These are phyloP conservation scores for Pancytospora epiphaga DNA, from an alignment of 371 early-diverging fungal genomes.

Conservation along the genomic window DNA sequence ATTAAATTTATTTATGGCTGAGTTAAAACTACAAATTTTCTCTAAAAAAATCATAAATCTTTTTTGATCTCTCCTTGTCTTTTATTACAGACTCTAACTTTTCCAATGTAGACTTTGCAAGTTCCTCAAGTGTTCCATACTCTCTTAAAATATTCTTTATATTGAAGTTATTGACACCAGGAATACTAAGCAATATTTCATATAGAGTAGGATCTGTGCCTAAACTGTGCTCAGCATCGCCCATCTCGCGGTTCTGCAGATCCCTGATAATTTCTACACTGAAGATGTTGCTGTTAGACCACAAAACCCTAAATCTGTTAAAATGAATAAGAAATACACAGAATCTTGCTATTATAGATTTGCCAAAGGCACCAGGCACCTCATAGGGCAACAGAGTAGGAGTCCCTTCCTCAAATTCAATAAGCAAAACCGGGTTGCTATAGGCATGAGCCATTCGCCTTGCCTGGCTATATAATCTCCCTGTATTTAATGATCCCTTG, in stretches of 20 bases:
- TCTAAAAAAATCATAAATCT: too few relatives aligned
- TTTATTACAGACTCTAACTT: conserved; percentile 22
- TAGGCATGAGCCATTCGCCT: conserved; percentile 77
- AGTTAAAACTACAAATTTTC: conserved; percentile 37
- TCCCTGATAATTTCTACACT: conserved; percentile 37
- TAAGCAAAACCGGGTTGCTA: conserved; percentile 68
- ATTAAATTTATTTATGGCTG: background rate
- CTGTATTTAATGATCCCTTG: conserved; percentile 69
- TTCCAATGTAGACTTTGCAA: conserved; percentile 4
- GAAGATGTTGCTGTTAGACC: conserved; percentile 64
- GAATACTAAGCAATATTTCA: conserved; percentile 40
- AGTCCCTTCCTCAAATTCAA: conserved; percentile 78
- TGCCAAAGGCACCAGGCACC: conserved; percentile 11
- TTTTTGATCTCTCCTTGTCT: conserved; percentile 5
- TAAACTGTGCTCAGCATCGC: background rate
- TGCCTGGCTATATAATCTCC: conserved; percentile 77
- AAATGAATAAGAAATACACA: conserved; percentile 71
- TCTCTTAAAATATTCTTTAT: conserved; percentile 15
- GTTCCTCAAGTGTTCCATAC: conserved; percentile 45
- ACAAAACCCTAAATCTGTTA: conserved; percentile 71
- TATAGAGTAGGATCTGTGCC: conserved; percentile 31
- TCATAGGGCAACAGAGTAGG: conserved; percentile 65
- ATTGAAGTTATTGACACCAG: conserved; percentile 37
- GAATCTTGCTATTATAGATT: conserved; percentile 63
- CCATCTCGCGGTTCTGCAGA: conserved; percentile 33